These are phyloP conservation scores for Dendrocalamus sinicus DNA, from an alignment of 176 grass and related monocot species.

Conservation along the genomic window DNA sequence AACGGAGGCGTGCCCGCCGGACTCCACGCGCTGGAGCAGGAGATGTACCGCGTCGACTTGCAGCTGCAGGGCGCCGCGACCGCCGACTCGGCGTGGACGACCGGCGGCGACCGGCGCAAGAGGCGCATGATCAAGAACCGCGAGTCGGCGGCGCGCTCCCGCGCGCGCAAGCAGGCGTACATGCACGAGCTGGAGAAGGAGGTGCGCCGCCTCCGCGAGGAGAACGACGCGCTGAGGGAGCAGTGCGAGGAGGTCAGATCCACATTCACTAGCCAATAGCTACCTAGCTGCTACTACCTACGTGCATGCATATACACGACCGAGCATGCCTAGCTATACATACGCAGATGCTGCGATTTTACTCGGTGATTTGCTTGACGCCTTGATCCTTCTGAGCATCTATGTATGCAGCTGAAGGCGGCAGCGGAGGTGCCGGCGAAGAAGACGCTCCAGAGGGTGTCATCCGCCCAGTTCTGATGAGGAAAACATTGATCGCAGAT, in stretches of 20 bases:
- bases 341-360: background rate
- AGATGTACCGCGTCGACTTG: conserved; percentile 31
- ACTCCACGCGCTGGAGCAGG: conserved; percentile 37
- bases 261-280: background rate
- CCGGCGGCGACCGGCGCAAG: conserved; percentile 23
- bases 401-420: background rate
- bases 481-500: no score
- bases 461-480: background rate
- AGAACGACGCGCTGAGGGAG: conserved; percentile 34
- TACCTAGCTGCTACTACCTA: no score
- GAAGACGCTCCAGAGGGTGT: background rate
- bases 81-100: background rate
- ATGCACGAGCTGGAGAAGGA: conserved; percentile 48
- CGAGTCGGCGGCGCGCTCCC: conserved; percentile 50
- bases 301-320: no score
- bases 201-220: conserved; percentile 29
- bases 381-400: background rate
- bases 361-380: background rate
- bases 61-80: background rate
- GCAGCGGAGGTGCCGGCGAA: background rate
- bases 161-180: conserved; percentile 49
- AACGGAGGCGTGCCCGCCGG: background rate
- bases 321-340: no score
- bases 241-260: conserved; percentile 36
- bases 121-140: conserved; percentile 51